Evolutionary conservation across 768 basidiomycete species (phyloP).

Genomic region (Russula olivacea): DNA sequence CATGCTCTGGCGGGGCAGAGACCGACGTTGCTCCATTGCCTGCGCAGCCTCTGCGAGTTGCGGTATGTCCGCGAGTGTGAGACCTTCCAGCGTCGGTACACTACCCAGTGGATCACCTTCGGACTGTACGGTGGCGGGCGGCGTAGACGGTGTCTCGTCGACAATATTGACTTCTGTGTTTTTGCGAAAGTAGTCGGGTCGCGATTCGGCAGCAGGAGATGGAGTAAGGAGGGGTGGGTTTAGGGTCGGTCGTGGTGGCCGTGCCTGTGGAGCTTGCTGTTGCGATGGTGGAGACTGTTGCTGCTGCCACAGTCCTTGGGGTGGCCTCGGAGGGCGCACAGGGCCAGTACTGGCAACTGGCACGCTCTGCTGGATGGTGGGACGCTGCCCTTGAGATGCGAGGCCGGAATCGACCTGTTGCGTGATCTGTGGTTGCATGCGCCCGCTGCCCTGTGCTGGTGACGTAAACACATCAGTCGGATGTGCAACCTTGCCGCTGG

Average conservation of each 20-base stretch:
- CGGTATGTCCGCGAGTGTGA: constrained; percentile 92
- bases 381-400: constrained; percentile 18
- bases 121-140: constrained; percentile 46
- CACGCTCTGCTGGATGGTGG: constrained; percentile 7
- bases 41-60: constrained; percentile 89
- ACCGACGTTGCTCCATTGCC: constrained; percentile 82
- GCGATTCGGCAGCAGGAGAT: constrained; percentile 49
- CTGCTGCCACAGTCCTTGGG: constrained; percentile 28
- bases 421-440: constrained; percentile 40
- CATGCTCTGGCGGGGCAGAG: constrained; percentile 68
- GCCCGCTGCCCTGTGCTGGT: constrained; percentile 34
- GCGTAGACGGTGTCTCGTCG: constrained; percentile 73
- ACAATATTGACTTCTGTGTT: constrained; percentile 88
- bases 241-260: constrained; percentile 35
- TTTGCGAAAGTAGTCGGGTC: constrained; percentile 67
- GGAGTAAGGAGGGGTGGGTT: constrained; percentile 35
- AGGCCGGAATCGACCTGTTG: constrained; percentile 14
- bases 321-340: constrained; percentile 14
- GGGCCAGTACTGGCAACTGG: neutral
- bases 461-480: constrained; percentile 50
- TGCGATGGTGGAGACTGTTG: constrained; percentile 24
- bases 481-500: constrained; percentile 80
- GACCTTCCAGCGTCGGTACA: constrained; percentile 51
- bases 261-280: constrained; percentile 27
- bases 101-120: constrained; percentile 25